phyloP scores from a whole-genome alignment of 2,329 filamentous ascomycete genomes.

The Fusarium sp. region DNA sequence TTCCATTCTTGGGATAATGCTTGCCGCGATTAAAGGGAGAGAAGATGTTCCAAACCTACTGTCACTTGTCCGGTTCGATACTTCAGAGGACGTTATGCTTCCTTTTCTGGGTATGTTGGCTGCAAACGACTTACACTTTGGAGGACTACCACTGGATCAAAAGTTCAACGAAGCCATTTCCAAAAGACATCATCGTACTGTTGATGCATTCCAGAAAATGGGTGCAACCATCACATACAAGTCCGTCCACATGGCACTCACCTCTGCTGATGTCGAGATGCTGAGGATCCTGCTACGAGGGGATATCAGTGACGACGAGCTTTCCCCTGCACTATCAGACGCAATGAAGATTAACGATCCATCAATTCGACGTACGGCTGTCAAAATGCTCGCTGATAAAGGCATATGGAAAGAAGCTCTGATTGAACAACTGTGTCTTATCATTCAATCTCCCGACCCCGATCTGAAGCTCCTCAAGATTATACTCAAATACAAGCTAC shows the following conservation, averaged over 20 bases:
- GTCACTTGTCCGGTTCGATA: background rate
- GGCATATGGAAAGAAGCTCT: background rate
- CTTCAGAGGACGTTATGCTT: background rate
- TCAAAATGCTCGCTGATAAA: background rate
- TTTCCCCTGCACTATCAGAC: background rate
- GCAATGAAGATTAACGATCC: background rate
- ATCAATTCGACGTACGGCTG: background rate
- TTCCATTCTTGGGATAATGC: background rate
- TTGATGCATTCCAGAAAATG: background rate
- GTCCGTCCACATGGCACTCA: background rate
- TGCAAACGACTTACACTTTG: background rate
- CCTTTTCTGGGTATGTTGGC: background rate
- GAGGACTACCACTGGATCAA: background rate
- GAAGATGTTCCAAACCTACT: background rate
- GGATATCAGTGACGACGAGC: background rate
- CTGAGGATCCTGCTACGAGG: background rate
- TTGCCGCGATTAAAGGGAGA: background rate
- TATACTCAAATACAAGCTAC: background rate
- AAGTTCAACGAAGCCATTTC: background rate
- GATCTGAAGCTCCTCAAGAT: background rate
- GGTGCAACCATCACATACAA: background rate
- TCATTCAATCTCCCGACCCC: background rate
- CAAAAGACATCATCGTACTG: background rate
- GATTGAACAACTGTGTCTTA: background rate
- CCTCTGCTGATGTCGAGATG: background rate